Evolutionary conservation across 139 green algal genomes (phyloP).

Genomic region (Chlamydomonas urium): DNA sequence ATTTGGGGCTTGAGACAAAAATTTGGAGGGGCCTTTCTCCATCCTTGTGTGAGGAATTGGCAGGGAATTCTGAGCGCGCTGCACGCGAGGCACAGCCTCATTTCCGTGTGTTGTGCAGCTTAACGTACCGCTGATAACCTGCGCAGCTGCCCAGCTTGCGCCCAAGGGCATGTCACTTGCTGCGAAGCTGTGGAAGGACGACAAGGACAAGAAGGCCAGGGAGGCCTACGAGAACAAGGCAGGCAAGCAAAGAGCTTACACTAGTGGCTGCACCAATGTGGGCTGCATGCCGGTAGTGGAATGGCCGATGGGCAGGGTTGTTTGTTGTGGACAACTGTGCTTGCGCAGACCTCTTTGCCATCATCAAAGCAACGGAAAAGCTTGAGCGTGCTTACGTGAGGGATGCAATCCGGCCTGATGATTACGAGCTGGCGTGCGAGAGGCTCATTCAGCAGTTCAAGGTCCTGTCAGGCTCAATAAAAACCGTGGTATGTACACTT

Average conservation of each 20-base stretch:
- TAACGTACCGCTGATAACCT: too few relatives aligned
- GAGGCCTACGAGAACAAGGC: conserved; percentile 76
- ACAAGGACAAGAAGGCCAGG: conserved; percentile 77
- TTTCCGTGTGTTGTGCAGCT: too few relatives aligned
- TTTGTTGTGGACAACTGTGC: background rate
- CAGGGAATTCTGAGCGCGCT: too few relatives aligned
- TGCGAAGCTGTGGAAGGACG: conserved; percentile 60
- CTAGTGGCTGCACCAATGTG: background rate
- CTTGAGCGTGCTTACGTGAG: conserved; percentile 82
- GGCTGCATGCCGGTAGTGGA: too few relatives aligned
- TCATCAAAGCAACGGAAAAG: conserved; percentile 79
- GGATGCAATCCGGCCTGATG: background rate
- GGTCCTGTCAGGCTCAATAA: conserved; percentile 75
- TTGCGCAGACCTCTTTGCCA: conserved; percentile 83
- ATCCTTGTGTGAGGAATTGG: too few relatives aligned
- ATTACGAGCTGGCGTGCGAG: conserved; percentile 49
- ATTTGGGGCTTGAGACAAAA: too few relatives aligned
- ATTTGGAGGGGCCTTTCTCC: too few relatives aligned
- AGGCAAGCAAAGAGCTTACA: conserved; percentile 34
- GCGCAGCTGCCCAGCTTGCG: too few relatives aligned
- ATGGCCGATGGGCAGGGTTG: too few relatives aligned
- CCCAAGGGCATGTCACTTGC: conserved; percentile 25
- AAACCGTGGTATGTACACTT: conserved; percentile 64
- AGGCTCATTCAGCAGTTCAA: conserved; percentile 91
- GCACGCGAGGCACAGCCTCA: too few relatives aligned